Conservation (phyloP, 768 basidiomycete species). For the Saitozyma podzolica region DNA sequence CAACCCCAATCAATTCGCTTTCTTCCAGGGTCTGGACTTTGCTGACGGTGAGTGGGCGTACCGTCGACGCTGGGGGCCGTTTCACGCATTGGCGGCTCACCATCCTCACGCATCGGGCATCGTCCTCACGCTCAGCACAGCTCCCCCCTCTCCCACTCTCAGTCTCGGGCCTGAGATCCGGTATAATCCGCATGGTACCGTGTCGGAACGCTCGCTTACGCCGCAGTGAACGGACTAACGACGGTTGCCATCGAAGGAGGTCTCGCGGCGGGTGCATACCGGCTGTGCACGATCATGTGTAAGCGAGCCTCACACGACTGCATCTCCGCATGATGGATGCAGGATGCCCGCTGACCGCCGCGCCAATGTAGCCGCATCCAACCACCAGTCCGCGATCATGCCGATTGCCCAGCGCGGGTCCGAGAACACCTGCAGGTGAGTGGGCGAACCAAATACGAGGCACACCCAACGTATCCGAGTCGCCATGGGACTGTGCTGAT, state of each 20-base stretch:
- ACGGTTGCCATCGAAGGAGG: conserved; percentile 60
- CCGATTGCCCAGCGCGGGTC: conserved; percentile 38
- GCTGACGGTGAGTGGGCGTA: conserved; percentile 17
- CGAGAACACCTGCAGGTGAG: conserved; percentile 25
- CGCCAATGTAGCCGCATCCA: conserved; percentile 19
- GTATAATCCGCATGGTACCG: too few species aligned
- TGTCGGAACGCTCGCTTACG: too few species aligned
- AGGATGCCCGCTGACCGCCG: not conserved
- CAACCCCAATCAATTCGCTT: conserved; percentile 60
- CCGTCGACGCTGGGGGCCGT: not conserved
- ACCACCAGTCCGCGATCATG: conserved; percentile 32
- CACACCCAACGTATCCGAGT: not conserved
- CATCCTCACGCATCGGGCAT: too few species aligned
- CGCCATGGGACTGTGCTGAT: not conserved
- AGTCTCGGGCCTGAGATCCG: too few species aligned
- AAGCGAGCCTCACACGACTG: not conserved
- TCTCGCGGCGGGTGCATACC: conserved; percentile 63
- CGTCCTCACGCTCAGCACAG: too few species aligned
- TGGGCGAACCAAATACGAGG: conserved; percentile 10
- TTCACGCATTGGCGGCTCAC: too few species aligned
- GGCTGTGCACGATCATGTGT: conserved; percentile 42
- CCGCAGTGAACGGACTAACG: conserved; percentile 59
- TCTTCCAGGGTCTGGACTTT: conserved; percentile 58
- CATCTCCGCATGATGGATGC: not conserved
- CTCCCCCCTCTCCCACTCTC: too few species aligned